These are phyloP conservation scores for Nepenthes mirabilis DNA, from an alignment of 148 eudicot genomes.

Conservation along the genomic window DNA sequence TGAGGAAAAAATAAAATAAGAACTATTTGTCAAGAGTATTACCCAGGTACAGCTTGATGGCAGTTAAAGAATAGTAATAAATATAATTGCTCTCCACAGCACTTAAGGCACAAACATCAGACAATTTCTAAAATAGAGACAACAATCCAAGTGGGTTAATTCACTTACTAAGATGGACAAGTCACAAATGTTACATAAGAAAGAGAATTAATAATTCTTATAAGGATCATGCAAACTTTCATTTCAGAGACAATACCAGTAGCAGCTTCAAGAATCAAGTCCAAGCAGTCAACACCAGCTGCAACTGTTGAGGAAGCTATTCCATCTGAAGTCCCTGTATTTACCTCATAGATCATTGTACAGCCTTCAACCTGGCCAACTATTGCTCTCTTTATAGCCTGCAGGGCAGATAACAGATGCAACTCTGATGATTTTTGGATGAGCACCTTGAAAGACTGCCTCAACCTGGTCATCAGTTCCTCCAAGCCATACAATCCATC, in stretches of 20 bases:
- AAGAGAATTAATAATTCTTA: no score
- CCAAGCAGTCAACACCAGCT: constrained; percentile 81
- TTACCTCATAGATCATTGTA: constrained; percentile 37
- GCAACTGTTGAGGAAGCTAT: constrained; percentile 61
- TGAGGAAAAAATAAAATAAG: no score
- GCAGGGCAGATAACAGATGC: constrained; percentile 44
- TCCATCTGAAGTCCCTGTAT: constrained; percentile 34
- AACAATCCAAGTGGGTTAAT: no score
- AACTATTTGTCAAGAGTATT: no score
- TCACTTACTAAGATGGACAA: no score
- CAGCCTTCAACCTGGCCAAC: constrained; percentile 51
- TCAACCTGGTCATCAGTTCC: constrained; percentile 51
- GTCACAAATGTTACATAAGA: no score
- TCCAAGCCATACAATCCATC: constrained; percentile 23
- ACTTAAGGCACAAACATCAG: no score
- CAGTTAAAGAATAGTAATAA: no score
- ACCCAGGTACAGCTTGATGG: no score
- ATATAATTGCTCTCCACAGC: no score
- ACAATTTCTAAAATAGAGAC: no score
- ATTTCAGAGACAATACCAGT: constrained; percentile 37
- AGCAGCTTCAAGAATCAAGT: constrained; percentile 63
- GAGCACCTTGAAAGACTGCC: constrained; percentile 49
- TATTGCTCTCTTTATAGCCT: constrained; percentile 55
- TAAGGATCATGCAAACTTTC: no score
- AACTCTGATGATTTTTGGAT: constrained; percentile 49